Base-by-base conservation (phyloP, 2,329 filamentous ascomycete species). In the Botrytis tulipae region DNA sequence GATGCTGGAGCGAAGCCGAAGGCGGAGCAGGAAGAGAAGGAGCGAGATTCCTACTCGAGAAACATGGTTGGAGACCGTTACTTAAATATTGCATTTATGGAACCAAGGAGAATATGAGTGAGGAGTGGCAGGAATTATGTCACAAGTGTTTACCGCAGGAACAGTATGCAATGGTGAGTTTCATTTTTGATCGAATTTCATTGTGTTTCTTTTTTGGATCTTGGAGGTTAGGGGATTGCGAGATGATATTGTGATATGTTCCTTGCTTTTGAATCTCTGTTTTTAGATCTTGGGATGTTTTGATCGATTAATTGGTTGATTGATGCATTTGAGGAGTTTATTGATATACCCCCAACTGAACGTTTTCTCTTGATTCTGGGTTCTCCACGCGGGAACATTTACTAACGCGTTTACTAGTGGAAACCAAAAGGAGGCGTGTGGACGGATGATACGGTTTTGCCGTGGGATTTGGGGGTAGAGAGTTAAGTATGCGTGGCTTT, bases 21-120 rank as follows among this genome's bases (percentile, higher is more conserved):
- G 66, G 46, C 22, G 46, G 46, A 54, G 46, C 22, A 18, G 65
- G 46, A 54, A 22, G 66, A n/a, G 51, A 60, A 60, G 51, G 51
- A 18, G 67, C 54, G 10, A n/a, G 67, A 70, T 70, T 70, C 10
- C 22, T 70, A 54, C 51, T 70, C 16, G 35, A 70, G 51, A 70
- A 70, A 59, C 20, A 70, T 61, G 54, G 54, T 25, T 70, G 37
- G 48, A 57, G n/a, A 60, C 18, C 37, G 6, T 18, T 70, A n/a
- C 35, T 70, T 42, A 46, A 60, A 32, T 70, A 70, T 44, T 44
- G 35, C 25, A 59, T 70, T 29, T 70, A 60, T 10, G 67, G 48
- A 60, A 59, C 46, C 1, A 46, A 70, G 29, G n/a, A 70, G 29
- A 44, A 32, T 32, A 70, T 35, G 67, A 70, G 67, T 12, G 67